Evolutionary conservation across 192 early-diverging fungal species (phyloP), one percentile per base, ranked within the genome.

Genomic region (Kappamyces sp.): DNA sequence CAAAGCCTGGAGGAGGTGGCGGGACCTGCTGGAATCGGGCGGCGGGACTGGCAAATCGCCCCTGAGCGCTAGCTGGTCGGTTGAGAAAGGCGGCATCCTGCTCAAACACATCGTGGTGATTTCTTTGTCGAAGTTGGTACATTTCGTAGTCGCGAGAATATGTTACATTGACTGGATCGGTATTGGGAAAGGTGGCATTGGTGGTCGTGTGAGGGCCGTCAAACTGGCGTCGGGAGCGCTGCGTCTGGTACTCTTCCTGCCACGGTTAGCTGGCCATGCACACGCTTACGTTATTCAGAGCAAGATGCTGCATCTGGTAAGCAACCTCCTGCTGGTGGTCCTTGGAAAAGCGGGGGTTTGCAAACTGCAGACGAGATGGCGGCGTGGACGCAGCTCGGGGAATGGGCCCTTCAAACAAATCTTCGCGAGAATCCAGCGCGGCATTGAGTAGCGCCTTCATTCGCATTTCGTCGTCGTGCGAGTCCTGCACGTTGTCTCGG

Each of bases 361-460:
- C 46, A 60, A 68, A 79, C 62, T 76, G 65, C 65, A 74, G 15
- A 68, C 75, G 75, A 37, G 71, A 68, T 3, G 86, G 86, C 2
- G 86, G 86, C 3, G 86, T 88, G 2, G 85, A 87, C 2, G 84
- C 77, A 1, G 86, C 70, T 13, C 86, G 80, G n/a, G 75, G 73
- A 1, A 78, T 84, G 1, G 84, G 79, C 3, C 70, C 49, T 44
- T 43, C 72, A 66, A 55, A 70, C 36, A 79, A 63, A 38, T 87
- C 79, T 49, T 87, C 85, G 0, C 75, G 68, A 63, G 55, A 58
- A 40, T 86, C 84, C 58, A 87, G 58, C 3, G 85, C 85, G 2
- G 77, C 78, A 32, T 75, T 82, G 8, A 88, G 52, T 5, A 87
- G 71, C 3, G 80, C 70, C 9, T 72, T 71, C 62, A 79, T 74